Evolutionary conservation across 2,329 filamentous ascomycete species (phyloP).

Genomic region (Exophiala sideris): DNA sequence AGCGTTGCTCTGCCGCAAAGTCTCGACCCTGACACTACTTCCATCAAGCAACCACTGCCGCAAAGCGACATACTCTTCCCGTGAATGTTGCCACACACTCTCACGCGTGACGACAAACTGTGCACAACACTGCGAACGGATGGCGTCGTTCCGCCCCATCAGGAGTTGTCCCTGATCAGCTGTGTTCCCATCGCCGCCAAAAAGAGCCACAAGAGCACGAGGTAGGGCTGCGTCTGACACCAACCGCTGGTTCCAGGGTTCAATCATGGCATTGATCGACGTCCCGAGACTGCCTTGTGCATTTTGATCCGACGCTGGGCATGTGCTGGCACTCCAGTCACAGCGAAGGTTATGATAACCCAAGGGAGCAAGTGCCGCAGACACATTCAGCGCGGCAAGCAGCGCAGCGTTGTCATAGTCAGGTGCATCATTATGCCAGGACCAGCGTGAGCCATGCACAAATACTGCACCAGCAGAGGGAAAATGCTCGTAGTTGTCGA

Average conservation of each 20-base stretch:
- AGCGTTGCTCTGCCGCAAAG: constrained; percentile 16
- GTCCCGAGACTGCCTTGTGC: constrained; percentile 45
- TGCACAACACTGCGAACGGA: constrained; percentile 53
- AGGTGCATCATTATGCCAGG: constrained; percentile 46
- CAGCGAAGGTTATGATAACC: constrained; percentile 52
- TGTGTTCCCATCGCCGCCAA: constrained; percentile 38
- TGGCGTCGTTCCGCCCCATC: constrained; percentile 42
- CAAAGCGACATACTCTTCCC: constrained; percentile 51
- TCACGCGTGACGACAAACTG: constrained; percentile 54
- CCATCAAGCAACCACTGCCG: constrained; percentile 53
- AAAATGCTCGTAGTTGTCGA: constrained; percentile 45
- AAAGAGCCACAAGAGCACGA: constrained; percentile 34
- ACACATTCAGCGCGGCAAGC: constrained; percentile 39
- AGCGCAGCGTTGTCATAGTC: constrained; percentile 46
- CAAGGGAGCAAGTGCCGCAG: constrained; percentile 35
- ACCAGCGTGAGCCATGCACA: constrained; percentile 43
- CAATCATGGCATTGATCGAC: constrained; percentile 35
- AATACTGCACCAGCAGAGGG: constrained; percentile 41
- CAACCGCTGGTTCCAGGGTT: constrained; percentile 44
- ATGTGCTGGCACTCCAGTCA: constrained; percentile 49
- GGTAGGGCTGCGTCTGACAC: constrained; percentile 40
- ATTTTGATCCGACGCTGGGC: constrained; percentile 31
- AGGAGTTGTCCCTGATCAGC: constrained; percentile 12
- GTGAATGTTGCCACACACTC: constrained; percentile 47
- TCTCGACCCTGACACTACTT: constrained; percentile 4